Conservation (phyloP, 1,284 basidiomycete species). For the Waitea zeae region DNA sequence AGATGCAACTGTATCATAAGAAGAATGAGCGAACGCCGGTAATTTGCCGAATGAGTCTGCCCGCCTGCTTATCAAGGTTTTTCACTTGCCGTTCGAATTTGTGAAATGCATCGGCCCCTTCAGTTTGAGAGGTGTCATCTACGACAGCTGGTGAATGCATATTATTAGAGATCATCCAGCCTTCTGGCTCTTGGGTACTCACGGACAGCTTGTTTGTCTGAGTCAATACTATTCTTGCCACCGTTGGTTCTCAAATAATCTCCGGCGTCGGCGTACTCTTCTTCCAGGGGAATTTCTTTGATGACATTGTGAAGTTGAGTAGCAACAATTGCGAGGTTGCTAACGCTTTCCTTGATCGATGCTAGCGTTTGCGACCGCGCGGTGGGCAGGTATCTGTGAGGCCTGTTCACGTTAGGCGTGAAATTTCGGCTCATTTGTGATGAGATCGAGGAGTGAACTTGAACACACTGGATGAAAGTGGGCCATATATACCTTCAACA, state of each 20-base stretch:
- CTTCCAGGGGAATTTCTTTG: conserved; percentile 38
- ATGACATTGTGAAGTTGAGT: conserved; percentile 45
- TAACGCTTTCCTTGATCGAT: too few species aligned
- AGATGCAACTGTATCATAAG: conserved; percentile 36
- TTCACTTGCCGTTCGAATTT: conserved; percentile 43
- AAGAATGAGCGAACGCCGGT: background rate
- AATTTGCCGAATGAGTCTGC: conserved; percentile 12
- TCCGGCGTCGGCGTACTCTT: conserved; percentile 17
- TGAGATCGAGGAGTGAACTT: too few species aligned
- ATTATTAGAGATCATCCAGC: too few species aligned
- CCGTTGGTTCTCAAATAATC: conserved; percentile 18
- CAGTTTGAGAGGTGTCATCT: conserved; percentile 46
- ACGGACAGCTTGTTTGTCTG: conserved; percentile 49
- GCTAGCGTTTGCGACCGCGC: too few species aligned
- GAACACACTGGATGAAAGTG: too few species aligned
- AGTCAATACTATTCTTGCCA: conserved; percentile 30
- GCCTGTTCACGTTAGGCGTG: too few species aligned
- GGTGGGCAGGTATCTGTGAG: too few species aligned
- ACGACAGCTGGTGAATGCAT: conserved; percentile 31
- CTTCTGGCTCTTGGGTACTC: conserved; percentile 18
- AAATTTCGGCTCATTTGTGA: too few species aligned
- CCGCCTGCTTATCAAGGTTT: conserved; percentile 42
- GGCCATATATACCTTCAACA: too few species aligned
- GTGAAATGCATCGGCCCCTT: conserved; percentile 43
- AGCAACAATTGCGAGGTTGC: too few species aligned